A percentile compares a stretch with the other conserved stretches of the same genome.
Evolutionary conservation across 495 filamentous ascomycete species (phyloP).

Genomic region (Bryoglossum gracile): DNA sequence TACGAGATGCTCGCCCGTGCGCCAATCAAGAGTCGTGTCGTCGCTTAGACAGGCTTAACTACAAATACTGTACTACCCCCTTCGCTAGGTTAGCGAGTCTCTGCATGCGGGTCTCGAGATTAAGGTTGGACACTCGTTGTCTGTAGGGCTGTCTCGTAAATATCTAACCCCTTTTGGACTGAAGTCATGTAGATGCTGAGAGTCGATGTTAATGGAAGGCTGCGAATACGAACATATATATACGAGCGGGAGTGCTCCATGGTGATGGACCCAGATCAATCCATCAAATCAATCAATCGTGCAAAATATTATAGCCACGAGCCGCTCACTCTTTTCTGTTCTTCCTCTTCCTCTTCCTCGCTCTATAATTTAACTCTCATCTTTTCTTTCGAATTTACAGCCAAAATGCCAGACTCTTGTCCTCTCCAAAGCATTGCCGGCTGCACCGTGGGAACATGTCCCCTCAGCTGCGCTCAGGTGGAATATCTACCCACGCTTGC

Average conservation of each 20-base stretch:
- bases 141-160: conserved; percentile 8
- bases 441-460: conserved; percentile 12
- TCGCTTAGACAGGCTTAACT: conserved; percentile 5
- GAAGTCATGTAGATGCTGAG: conserved; percentile 8
- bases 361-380: conserved; percentile 6
- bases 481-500: conserved; percentile 24
- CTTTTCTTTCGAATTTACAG: conserved; percentile 4
- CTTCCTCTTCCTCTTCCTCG: conserved; percentile 1
- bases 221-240: neutral
- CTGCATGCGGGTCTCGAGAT: neutral
- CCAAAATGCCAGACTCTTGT: conserved; percentile 11
- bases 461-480: conserved; percentile 11
- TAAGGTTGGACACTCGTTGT: neutral
- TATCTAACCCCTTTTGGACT: conserved; percentile 9
- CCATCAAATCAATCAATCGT: conserved; percentile 7
- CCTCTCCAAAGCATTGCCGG: conserved; percentile 6
- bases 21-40: conserved; percentile 5
- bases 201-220: conserved; percentile 7
- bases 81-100: neutral
- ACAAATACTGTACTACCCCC: neutral
- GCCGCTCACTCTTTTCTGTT: conserved; percentile 3
- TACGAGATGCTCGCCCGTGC: conserved; percentile 5
- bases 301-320: conserved; percentile 11
- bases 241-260: neutral
- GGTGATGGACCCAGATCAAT: conserved; percentile 8